A percentile compares a stretch with the other conserved stretches of the same genome.
These are phyloP conservation scores for Lentinula lateritia DNA, from an alignment of 768 basidiomycete species.

Conservation along the genomic window DNA sequence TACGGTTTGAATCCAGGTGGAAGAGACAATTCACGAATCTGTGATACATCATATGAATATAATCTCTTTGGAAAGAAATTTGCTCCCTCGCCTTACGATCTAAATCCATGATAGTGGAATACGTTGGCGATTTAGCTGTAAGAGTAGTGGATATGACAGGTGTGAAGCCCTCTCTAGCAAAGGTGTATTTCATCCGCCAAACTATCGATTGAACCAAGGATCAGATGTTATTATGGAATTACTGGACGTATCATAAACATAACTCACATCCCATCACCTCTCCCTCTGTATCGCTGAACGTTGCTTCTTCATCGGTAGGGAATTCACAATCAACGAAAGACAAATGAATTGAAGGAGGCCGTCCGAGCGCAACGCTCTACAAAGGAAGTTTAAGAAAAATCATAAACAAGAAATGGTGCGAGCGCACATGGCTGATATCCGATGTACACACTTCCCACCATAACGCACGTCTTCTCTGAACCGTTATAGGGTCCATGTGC, in stretches of 20 bases:
- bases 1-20: slow-evolving; percentile 43
- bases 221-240: not conserved
- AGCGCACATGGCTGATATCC: slow-evolving; percentile 31
- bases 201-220: slow-evolving; percentile 26
- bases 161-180: slow-evolving; percentile 44
- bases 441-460: slow-evolving; percentile 36
- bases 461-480: slow-evolving; percentile 27
- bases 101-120: slow-evolving; percentile 42
- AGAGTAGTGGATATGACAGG: slow-evolving; percentile 42
- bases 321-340: slow-evolving; percentile 39
- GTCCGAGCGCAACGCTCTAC: slow-evolving; percentile 27
- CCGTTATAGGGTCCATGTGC: slow-evolving; percentile 30
- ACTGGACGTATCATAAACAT: not conserved
- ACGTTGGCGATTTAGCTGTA: slow-evolving; percentile 40
- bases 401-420: not conserved
- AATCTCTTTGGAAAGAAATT: not conserved
- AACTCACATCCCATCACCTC: slow-evolving; percentile 45
- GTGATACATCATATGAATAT: not conserved
- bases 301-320: slow-evolving; percentile 49
- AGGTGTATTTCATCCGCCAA: slow-evolving; percentile 53
- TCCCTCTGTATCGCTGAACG: slow-evolving; percentile 36
- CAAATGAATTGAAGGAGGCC: slow-evolving; percentile 32
- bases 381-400: not conserved
- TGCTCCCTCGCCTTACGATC: slow-evolving; percentile 28
- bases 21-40: slow-evolving; percentile 39